These are phyloP conservation scores for Sugiyamaella qingdaonensis DNA, from an alignment of 805 yeast species.

Conservation along the genomic window DNA sequence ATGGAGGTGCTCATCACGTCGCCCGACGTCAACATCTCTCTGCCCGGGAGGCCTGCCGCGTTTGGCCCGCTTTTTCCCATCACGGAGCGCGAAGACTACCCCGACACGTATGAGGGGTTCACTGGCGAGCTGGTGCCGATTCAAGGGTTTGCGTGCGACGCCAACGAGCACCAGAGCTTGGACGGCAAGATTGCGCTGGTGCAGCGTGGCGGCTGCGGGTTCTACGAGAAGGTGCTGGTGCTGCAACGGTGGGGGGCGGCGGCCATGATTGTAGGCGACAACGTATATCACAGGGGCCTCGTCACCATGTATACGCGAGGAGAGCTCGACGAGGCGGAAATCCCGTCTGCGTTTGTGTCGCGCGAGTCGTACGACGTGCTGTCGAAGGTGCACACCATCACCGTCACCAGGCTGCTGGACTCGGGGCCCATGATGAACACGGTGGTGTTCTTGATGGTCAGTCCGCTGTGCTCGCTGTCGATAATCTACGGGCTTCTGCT, in stretches of 20 bases:
- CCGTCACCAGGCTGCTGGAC: conserved; percentile 23
- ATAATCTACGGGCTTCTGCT: conserved; percentile 34
- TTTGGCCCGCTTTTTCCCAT: conserved; percentile 32
- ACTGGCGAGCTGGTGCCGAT: conserved; percentile 25
- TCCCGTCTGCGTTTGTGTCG: conserved; percentile 53
- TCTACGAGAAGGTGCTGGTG: conserved; percentile 47
- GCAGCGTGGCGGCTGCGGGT: conserved; percentile 51
- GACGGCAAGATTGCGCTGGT: conserved; percentile 35
- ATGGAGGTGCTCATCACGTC: conserved; percentile 26
- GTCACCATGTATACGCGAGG: conserved; percentile 52
- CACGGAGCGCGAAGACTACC: conserved; percentile 13
- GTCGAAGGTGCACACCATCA: conserved; percentile 18
- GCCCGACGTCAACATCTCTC: conserved; percentile 28
- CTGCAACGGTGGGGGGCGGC: conserved; percentile 44
- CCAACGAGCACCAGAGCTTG: conserved; percentile 22
- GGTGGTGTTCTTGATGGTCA: conserved; percentile 35
- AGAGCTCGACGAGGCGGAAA: conserved; percentile 40
- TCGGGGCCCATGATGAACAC: conserved; percentile 35
- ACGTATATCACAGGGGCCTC: conserved; percentile 43
- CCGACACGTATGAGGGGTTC: conserved; percentile 18
- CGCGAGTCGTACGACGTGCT: conserved; percentile 39
- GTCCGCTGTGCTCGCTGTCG: conserved; percentile 38
- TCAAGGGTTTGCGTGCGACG: conserved; percentile 24
- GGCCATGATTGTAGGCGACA: conserved; percentile 56
- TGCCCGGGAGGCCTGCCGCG: conserved; percentile 37